These are phyloP conservation scores for Beauveria pseudobassiana DNA, from an alignment of 2,329 filamentous ascomycete species.

Conservation along the genomic window DNA sequence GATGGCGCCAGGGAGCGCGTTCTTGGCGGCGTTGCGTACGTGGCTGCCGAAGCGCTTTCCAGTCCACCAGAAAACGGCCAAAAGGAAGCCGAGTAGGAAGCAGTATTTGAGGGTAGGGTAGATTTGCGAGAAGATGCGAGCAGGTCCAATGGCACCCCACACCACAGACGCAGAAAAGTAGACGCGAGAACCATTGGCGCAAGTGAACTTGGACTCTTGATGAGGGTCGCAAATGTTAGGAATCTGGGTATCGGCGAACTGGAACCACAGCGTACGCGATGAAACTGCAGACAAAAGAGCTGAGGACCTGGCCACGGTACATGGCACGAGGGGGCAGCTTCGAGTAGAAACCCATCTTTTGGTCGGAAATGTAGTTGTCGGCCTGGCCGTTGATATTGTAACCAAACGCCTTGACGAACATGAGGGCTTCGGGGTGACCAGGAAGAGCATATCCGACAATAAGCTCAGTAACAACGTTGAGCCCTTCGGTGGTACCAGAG, in stretches of 20 bases:
- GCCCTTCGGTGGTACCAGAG: conserved; percentile 33
- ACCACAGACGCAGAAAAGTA: conserved; percentile 27
- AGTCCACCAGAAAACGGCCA: conserved; percentile 38
- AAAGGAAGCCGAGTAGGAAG: conserved; percentile 14
- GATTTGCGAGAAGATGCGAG: conserved; percentile 27
- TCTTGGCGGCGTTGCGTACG: conserved; percentile 8
- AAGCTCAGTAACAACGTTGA: conserved; percentile 43
- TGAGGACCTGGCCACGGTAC: conserved; percentile 31
- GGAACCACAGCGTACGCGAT: conserved; percentile 34
- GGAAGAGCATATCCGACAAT: conserved; percentile 23
- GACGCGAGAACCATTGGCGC: conserved; percentile 23
- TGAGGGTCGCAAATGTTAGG: conserved; percentile 23
- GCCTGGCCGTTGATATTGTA: conserved; percentile 35
- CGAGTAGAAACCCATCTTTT: conserved; percentile 27
- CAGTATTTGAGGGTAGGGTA: conserved; percentile 14
- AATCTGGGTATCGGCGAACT: conserved; percentile 26
- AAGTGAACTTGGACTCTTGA: conserved; percentile 26
- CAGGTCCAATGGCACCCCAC: conserved; percentile 22
- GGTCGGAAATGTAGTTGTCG: conserved; percentile 30
- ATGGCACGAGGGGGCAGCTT: conserved; percentile 23
- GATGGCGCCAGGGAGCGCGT: conserved; percentile 9
- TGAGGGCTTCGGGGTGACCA: conserved; percentile 25
- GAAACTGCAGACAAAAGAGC: conserved; percentile 35
- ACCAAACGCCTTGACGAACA: conserved; percentile 54
- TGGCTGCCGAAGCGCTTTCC: conserved; percentile 57